Conservation (phyloP, 108 stramenopile genomes). For the Cyclostephanos tholiformis region DNA sequence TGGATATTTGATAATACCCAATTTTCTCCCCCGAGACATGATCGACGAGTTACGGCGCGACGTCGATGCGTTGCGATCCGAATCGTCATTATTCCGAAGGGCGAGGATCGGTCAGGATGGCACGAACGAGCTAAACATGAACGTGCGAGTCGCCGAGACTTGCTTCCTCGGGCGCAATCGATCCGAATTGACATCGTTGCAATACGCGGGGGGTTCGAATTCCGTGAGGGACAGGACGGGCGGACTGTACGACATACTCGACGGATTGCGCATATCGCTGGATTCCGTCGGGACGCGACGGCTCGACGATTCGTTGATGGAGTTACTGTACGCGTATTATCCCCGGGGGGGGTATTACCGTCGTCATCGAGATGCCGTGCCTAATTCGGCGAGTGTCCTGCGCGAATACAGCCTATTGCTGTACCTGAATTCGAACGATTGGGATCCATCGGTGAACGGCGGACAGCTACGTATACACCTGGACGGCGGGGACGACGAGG, state of each 20-base stretch:
- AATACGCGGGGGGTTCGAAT: slow-evolving; percentile 13
- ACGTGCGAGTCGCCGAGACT: slow-evolving; percentile 74
- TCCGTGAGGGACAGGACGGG: slow-evolving; percentile 35
- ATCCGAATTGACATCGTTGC: slow-evolving; percentile 25
- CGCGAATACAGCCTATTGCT: slow-evolving; percentile 68
- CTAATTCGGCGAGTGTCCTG: slow-evolving; percentile 64
- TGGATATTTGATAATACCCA: slow-evolving; percentile 64
- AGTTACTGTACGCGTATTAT: slow-evolving; percentile 79
- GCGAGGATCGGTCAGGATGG: slow-evolving; percentile 78
- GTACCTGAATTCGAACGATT: slow-evolving; percentile 65
- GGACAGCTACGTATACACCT: slow-evolving; percentile 72
- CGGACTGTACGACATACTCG: slow-evolving; percentile 58
- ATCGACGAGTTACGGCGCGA: slow-evolving; percentile 65
- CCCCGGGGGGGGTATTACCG: slow-evolving; percentile 79
- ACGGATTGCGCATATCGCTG: slow-evolving; percentile 44
- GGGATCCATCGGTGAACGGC: slow-evolving; percentile 49
- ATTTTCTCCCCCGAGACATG: slow-evolving; percentile 55
- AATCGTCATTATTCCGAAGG: slow-evolving; percentile 47
- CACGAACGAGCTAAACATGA: slow-evolving; percentile 61
- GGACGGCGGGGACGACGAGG: slow-evolving; percentile 65
- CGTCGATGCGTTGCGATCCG: slow-evolving; percentile 47
- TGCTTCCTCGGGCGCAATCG: slow-evolving; percentile 65
- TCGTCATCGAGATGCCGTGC: slow-evolving; percentile 74
- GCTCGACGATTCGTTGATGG: slow-evolving; percentile 52
- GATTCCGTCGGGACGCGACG: slow-evolving; percentile 4